A percentile compares a stretch with the other conserved stretches of the same genome.
phyloP scores from a whole-genome alignment of 2,329 filamentous ascomycete species.

The Drechslerella coelobrocha region DNA sequence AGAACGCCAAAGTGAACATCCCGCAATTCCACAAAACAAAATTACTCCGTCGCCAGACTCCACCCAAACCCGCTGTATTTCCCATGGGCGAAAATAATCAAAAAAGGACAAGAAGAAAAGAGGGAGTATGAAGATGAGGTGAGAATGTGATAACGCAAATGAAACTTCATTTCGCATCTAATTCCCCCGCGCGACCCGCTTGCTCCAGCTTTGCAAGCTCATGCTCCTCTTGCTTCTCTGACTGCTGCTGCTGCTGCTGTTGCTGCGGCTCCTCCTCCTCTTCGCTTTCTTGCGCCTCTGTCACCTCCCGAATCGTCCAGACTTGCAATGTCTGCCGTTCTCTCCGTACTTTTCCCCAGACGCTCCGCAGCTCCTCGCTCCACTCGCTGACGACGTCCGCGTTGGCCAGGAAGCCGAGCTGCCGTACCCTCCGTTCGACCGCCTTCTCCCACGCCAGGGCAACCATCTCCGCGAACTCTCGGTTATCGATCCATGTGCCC shows the following conservation, averaged over 20 bases:
- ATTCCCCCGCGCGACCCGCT: neutral
- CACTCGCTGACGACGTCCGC: slow-evolving; percentile 43
- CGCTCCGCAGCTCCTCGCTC: slow-evolving; percentile 37
- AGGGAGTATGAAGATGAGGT: neutral
- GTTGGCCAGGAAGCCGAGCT: slow-evolving; percentile 31
- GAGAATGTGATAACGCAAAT: neutral
- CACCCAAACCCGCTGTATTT: slow-evolving; percentile 3
- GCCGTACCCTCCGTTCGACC: slow-evolving; percentile 32
- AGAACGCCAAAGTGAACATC: slow-evolving; percentile 6
- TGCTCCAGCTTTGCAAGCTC: neutral
- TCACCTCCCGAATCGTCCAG: slow-evolving; percentile 38
- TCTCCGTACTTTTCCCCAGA: slow-evolving; percentile 24
- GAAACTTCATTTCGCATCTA: neutral
- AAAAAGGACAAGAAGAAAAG: neutral
- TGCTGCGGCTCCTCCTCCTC: slow-evolving; percentile 19
- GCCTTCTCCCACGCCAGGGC: slow-evolving; percentile 47
- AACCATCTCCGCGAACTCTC: slow-evolving; percentile 45
- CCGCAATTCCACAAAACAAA: slow-evolving; percentile 1
- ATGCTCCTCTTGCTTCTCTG: neutral
- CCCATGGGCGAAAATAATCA: neutral
- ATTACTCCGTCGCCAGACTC: slow-evolving; percentile 2
- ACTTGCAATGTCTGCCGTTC: slow-evolving; percentile 26
- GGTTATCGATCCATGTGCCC: slow-evolving; percentile 42
- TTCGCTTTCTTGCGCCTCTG: slow-evolving; percentile 17
- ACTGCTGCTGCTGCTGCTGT: slow-evolving; percentile 10